Evolutionary conservation across 129 eudicot genomes (phyloP), one percentile per base, ranked within the genome.

Genomic region (Rutidosis leptorrhynchoides): DNA sequence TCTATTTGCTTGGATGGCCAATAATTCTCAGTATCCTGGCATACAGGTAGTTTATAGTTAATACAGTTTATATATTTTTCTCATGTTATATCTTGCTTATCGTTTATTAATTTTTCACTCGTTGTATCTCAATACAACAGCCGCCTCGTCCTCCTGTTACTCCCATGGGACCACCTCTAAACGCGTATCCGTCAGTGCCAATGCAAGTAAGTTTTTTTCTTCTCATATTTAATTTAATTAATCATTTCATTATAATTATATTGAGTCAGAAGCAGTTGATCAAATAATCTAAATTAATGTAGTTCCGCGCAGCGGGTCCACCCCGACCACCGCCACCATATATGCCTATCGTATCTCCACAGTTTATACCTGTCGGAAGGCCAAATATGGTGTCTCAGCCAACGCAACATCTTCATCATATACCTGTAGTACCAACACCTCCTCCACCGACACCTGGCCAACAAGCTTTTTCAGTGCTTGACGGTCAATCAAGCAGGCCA

Each of bases 281-380:
- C 40, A 24, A 30, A 63, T 59, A 29, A 35, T 60, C 8, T 58
- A 65, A 45, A 52, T 48, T 45, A 64, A 43, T 75, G 64, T 73
- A 91, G 97, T 91, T 78, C 57, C 94, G 86, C 24, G 76, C 93
- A 54, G 83, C 73, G 43, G 83, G 70, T 69, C 87, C 90, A 23
- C 79, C 81, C 21, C 86, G 77, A 37, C 85, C 78, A 15, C 79
- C 85, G 46, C 89, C 78, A 21, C 82, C 83, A 54, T 91, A 83
- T 68, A 48, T 77, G 64, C 82, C 89, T 0, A 63, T 78, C 83
- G 72, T 81, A 17, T 71, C 97, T 52, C 95, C 84, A 63, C 97
- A 90, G 67, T 90, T 78, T 77, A 63, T 84, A 70, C 79, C 85
- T 30, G 82, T 79, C 22, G 88, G 86, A 64, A 68, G 81, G 65